Evolutionary conservation across 805 yeast genomes (phyloP).

Genomic region (Candida gorgasii): DNA sequence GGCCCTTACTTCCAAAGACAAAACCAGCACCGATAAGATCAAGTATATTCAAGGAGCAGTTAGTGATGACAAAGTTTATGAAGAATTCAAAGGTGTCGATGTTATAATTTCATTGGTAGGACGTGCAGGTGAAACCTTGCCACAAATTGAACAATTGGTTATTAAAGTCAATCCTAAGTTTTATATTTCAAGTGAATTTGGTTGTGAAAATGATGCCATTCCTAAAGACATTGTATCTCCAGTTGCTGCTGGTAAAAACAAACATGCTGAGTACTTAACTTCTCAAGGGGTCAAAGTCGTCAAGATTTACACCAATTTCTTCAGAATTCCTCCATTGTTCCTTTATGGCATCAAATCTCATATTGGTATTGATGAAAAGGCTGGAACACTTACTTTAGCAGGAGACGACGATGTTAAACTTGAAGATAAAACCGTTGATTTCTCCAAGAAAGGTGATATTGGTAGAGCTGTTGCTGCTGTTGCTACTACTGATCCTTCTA

Average conservation of each 20-base stretch:
- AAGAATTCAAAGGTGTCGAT: conserved; percentile 48
- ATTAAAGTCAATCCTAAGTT: conserved; percentile 46
- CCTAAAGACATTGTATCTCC: conserved; percentile 27
- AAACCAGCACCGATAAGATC: conserved; percentile 31
- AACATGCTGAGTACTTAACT: conserved; percentile 33
- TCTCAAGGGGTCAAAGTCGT: conserved; percentile 48
- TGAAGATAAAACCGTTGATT: conserved; percentile 28
- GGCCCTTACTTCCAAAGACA: conserved; percentile 49
- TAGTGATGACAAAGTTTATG: conserved; percentile 30
- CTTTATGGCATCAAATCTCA: conserved; percentile 33
- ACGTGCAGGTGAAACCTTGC: conserved; percentile 28
- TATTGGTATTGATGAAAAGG: conserved; percentile 39
- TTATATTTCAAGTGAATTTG: conserved; percentile 64
- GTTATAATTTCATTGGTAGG: conserved; percentile 49
- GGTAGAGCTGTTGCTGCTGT: conserved; percentile 45
- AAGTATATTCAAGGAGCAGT: conserved; percentile 40
- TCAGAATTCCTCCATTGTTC: conserved; percentile 25
- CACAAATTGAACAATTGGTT: conserved; percentile 39
- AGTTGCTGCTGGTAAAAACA: conserved; percentile 33
- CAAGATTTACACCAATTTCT: conserved; percentile 41
- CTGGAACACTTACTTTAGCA: conserved; percentile 32
- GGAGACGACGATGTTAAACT: conserved; percentile 35
- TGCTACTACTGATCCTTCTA: conserved; percentile 35
- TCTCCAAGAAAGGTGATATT: conserved; percentile 42
- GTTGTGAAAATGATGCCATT: conserved; percentile 41